Percentiles rank a stretch among this genome's conserved stretches.
Evolutionary conservation across 2,329 filamentous ascomycete species (phyloP).

Genomic region (Colletotrichum cuscutae): DNA sequence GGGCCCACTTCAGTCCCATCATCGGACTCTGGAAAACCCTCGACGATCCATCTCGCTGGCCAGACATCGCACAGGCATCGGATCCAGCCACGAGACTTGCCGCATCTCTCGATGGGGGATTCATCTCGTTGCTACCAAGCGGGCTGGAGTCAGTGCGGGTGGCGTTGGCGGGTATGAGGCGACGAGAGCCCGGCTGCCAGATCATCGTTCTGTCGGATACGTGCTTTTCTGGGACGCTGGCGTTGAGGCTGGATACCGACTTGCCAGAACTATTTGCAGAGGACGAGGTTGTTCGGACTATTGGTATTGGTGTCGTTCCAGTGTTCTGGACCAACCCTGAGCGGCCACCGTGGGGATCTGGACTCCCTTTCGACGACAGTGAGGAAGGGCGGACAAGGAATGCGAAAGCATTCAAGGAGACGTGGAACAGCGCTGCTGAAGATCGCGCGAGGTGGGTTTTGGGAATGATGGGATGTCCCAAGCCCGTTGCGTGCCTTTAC

Average conservation of each 20-base stretch:
- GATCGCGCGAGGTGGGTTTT: slow-evolving; percentile 11
- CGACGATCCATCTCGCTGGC: slow-evolving; percentile 19
- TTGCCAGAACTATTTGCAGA: slow-evolving; percentile 4
- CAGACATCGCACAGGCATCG: background rate
- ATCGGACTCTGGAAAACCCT: slow-evolving; percentile 21
- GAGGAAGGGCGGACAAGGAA: background rate
- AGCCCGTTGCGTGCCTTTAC: slow-evolving; percentile 4
- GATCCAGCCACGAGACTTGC: background rate
- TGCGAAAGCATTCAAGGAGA: background rate
- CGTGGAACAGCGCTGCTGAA: background rate
- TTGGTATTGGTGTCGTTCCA: slow-evolving; percentile 13
- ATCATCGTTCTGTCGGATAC: slow-evolving; percentile 16
- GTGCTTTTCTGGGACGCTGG: slow-evolving; percentile 16
- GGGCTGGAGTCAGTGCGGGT: slow-evolving; percentile 12
- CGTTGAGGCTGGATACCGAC: background rate
- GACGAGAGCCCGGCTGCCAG: background rate
- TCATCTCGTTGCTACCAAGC: slow-evolving; percentile 12
- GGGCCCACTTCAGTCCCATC: slow-evolving; percentile 16
- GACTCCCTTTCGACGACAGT: slow-evolving; percentile 1
- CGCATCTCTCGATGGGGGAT: slow-evolving; percentile 14
- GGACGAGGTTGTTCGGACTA: background rate
- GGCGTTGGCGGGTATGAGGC: slow-evolving; percentile 9
- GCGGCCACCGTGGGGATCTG: slow-evolving; percentile 16
- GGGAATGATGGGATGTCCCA: slow-evolving; percentile 4
- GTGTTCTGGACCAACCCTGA: slow-evolving; percentile 17